phyloP scores from a whole-genome alignment of 768 basidiomycete species.

The Tulasnella sp. region DNA sequence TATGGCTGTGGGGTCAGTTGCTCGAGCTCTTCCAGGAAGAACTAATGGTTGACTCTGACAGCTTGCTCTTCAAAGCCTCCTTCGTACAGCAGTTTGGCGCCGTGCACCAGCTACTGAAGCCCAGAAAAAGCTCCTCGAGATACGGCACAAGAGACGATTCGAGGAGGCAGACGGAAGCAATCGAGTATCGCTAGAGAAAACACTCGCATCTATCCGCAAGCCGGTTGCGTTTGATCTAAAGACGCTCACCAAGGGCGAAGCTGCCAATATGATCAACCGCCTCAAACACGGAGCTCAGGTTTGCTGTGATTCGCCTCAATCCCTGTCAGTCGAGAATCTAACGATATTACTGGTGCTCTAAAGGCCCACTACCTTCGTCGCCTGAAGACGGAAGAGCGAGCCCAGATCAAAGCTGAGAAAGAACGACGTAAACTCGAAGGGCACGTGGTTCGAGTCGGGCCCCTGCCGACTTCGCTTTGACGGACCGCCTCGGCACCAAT shows the following conservation, averaged over 20 bases:
- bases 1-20: conserved; percentile 43
- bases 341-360: neutral
- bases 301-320: conserved; percentile 13
- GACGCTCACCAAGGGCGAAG: conserved; percentile 65
- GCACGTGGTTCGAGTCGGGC: conserved; percentile 56
- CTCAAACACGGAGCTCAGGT: conserved; percentile 71
- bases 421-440: conserved; percentile 47
- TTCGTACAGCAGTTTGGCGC: conserved; percentile 62
- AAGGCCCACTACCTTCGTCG: conserved; percentile 42
- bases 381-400: conserved; percentile 43
- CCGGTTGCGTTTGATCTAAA: conserved; percentile 26
- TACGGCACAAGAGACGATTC: conserved; percentile 37
- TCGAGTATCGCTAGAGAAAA: neutral
- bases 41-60: neutral
- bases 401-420: conserved; percentile 38
- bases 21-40: neutral
- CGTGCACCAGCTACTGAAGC: conserved; percentile 48
- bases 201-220: neutral
- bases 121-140: conserved; percentile 51
- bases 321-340: neutral
- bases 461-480: conserved; percentile 23
- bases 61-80: conserved; percentile 38
- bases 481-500: too few relatives aligned
- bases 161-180: neutral
- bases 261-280: conserved; percentile 69